Base-by-base conservation (phyloP, 139 green algal genomes). In the Deuterostichococcus epilithicus region DNA sequence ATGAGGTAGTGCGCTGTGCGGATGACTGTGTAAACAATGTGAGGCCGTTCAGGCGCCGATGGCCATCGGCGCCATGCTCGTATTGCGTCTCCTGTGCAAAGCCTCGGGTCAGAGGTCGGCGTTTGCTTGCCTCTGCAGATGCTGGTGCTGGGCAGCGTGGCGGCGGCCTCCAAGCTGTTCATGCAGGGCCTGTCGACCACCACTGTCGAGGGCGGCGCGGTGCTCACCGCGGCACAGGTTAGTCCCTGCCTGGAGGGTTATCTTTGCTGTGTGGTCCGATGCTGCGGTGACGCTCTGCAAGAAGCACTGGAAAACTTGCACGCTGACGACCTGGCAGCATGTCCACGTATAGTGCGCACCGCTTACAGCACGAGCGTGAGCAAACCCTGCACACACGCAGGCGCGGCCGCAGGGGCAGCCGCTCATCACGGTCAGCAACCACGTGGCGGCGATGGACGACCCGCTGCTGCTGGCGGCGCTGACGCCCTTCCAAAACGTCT, bases 371-470 rank as follows among this genome's bases (percentile, higher is more conserved):
- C n/a, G n/a, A n/a, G n/a, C n/a, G n/a, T n/a, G n/a, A n/a, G n/a
- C n/a, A n/a, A n/a, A n/a, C n/a, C n/a, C n/a, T n/a, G n/a, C n/a
- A n/a, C n/a, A n/a, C n/a, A n/a, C n/a, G n/a, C 65, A 70, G 30
- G 65, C 30, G 8, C 65, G 52, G 39, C 23, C 28, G 69, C 18
- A 13, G 2, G 86, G 84, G 6, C 86, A 88, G 69, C 83, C 83
- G 1, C 83, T 97, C 4, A 88, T 97, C 72, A 97, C 92, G 0
- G 92, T 97, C 25, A 90, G 81, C 83, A 98, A 98, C 79, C 94
- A 98, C 70, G 92, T 95, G 68, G 89, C 89, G 0, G 81, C 89
- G 0, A 88, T 97, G 60, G 94, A 98, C 68, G 94, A 98, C 82
- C 94, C 94, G 0, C 79, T 98, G 35, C 85, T 98, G 35, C 82